A percentile compares a stretch with the other conserved stretches of the same genome.
These are phyloP conservation scores for Epichloe hybrida DNA, from an alignment of 2,329 filamentous ascomycete genomes.

Conservation along the genomic window DNA sequence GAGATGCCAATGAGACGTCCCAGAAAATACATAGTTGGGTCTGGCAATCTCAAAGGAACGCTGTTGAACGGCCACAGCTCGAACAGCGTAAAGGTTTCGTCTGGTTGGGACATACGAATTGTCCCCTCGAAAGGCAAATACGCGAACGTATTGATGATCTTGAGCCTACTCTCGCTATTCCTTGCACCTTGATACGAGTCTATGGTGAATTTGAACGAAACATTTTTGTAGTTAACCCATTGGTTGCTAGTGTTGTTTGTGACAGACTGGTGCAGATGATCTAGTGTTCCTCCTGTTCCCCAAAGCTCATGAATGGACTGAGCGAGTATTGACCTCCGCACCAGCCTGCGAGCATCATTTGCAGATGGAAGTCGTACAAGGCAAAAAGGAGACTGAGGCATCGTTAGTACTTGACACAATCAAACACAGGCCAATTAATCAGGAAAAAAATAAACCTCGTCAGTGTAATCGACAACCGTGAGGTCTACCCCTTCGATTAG, in stretches of 20 bases:
- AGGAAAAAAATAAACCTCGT: slow-evolving; percentile 40
- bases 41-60: slow-evolving; percentile 30
- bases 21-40: slow-evolving; percentile 51
- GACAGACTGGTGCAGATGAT: slow-evolving; percentile 54
- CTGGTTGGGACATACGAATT: slow-evolving; percentile 61
- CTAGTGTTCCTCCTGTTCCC: slow-evolving; percentile 57
- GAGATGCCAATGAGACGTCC: slow-evolving; percentile 58
- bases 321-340: slow-evolving; percentile 65
- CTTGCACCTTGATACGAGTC: slow-evolving; percentile 73
- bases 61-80: slow-evolving; percentile 61
- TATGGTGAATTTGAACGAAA: slow-evolving; percentile 71
- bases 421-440: neutral
- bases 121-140: slow-evolving; percentile 68
- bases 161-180: slow-evolving; percentile 45
- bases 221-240: slow-evolving; percentile 51
- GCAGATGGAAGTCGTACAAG: slow-evolving; percentile 55
- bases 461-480: slow-evolving; percentile 60
- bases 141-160: slow-evolving; percentile 68
- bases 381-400: slow-evolving; percentile 67
- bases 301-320: slow-evolving; percentile 83
- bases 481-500: slow-evolving; percentile 52
- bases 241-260: slow-evolving; percentile 41
- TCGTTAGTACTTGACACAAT: slow-evolving; percentile 8
- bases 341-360: slow-evolving; percentile 49
- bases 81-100: slow-evolving; percentile 65